Conservation (phyloP, 1,284 basidiomycete species). For the Cutaneotrichosporon dermatis region DNA sequence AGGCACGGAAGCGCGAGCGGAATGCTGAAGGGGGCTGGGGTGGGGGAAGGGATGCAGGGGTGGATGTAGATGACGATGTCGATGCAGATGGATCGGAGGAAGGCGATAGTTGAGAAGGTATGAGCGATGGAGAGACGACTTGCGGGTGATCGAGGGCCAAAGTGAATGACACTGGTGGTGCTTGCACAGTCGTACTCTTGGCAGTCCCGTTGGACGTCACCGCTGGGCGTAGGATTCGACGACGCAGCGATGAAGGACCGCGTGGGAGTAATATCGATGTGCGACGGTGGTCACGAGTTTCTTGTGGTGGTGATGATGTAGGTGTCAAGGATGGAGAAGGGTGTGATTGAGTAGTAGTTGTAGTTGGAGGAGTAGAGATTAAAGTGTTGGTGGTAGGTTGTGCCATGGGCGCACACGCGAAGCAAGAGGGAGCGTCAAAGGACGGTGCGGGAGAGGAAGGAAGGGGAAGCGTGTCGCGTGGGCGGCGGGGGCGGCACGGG, state of each 20-base stretch:
- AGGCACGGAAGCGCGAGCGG: background rate
- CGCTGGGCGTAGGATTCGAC: background rate
- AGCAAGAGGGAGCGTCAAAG: background rate
- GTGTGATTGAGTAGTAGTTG: background rate
- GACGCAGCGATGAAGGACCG: background rate
- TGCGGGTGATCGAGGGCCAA: background rate
- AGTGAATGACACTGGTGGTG: constrained; percentile 1
- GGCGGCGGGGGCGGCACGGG: background rate
- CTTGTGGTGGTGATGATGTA: background rate
- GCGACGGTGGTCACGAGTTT: background rate
- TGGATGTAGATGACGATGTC: background rate
- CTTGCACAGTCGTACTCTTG: background rate
- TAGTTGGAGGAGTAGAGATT: background rate
- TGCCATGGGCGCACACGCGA: background rate
- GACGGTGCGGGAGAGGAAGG: background rate
- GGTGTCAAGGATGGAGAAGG: background rate
- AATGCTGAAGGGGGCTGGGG: background rate
- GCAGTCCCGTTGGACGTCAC: background rate
- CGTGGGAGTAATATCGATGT: background rate
- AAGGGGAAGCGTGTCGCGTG: background rate
- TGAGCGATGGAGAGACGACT: background rate
- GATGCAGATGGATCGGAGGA: no score
- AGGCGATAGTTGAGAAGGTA: background rate
- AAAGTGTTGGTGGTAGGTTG: no score
- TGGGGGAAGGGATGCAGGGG: background rate